Evolutionary conservation across 73 alveolate genomes (phyloP).

Genomic region (Paraurostyla sp.): DNA sequence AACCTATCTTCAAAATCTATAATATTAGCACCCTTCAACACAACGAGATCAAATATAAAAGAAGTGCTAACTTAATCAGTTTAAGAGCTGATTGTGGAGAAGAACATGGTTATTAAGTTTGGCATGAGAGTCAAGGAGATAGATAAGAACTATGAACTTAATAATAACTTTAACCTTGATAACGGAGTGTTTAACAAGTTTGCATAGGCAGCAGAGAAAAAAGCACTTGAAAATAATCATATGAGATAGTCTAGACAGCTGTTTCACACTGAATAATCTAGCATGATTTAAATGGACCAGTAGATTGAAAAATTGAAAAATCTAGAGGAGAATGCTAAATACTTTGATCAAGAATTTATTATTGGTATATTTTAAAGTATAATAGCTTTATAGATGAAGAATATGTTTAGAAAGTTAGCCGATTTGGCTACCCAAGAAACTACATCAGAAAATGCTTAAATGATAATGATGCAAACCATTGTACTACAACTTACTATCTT

Average conservation of each 20-base stretch:
- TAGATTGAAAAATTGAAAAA: slow-evolving; percentile 15
- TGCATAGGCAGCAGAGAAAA: neutral
- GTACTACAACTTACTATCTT: slow-evolving; percentile 66
- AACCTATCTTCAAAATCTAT: slow-evolving; percentile 75
- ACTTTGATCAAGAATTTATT: slow-evolving; percentile 5
- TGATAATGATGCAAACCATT: slow-evolving; percentile 63
- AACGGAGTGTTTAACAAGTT: slow-evolving; percentile 79
- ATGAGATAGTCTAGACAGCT: neutral
- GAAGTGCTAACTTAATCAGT: neutral
- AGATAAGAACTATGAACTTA: slow-evolving; percentile 82
- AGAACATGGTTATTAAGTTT: slow-evolving; percentile 75
- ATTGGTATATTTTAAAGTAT: slow-evolving; percentile 18
- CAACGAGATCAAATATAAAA: slow-evolving; percentile 64
- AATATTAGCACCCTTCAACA: slow-evolving; percentile 85
- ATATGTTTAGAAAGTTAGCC: neutral
- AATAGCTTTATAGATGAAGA: slow-evolving; percentile 42
- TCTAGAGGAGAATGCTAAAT: too few species aligned
- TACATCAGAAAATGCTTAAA: slow-evolving; percentile 37
- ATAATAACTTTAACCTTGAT: slow-evolving; percentile 86
- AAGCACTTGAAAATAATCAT: neutral
- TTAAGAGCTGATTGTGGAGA: slow-evolving; percentile 61
- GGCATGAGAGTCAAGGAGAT: slow-evolving; percentile 78
- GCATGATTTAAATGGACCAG: slow-evolving; percentile 22
- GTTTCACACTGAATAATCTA: neutral
- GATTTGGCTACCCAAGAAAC: slow-evolving; percentile 62